These are phyloP conservation scores for Xylaria cubensis DNA, from an alignment of 495 filamentous ascomycete species.

Conservation along the genomic window DNA sequence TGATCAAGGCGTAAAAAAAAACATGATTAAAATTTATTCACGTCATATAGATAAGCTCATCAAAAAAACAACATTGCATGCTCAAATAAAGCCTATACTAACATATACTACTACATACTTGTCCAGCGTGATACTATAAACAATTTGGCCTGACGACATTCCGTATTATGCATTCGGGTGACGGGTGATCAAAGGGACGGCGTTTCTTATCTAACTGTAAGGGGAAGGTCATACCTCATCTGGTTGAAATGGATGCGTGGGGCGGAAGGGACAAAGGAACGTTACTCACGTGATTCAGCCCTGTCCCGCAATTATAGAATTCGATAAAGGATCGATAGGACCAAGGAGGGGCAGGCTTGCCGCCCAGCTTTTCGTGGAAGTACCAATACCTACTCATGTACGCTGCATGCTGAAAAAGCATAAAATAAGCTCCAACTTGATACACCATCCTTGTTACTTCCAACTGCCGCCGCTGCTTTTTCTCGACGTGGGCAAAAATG, in stretches of 20 bases:
- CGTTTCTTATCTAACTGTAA: background rate
- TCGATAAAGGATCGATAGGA: constrained; percentile 24
- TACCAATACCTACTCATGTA: background rate
- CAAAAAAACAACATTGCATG: background rate
- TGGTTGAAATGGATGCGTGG: background rate
- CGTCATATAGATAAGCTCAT: background rate
- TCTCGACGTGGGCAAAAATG: constrained; percentile 17
- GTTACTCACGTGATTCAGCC: constrained; percentile 44
- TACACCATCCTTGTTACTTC: background rate
- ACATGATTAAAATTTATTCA: background rate
- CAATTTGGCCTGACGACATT: background rate
- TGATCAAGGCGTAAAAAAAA: background rate
- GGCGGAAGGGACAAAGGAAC: background rate
- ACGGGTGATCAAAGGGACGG: too few relatives aligned
- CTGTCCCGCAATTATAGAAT: constrained; percentile 32
- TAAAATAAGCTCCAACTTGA: background rate
- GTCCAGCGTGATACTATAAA: background rate
- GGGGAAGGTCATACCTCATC: constrained; percentile 9
- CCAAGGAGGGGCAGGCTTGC: constrained; percentile 1
- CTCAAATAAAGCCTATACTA: background rate
- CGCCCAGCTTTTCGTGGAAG: background rate
- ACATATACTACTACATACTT: background rate
- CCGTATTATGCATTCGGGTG: background rate
- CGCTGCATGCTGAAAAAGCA: background rate
- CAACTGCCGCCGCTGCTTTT: background rate